Conservation (phyloP, 352 stramenopile species). For the Globisporangium heterothallicum region DNA sequence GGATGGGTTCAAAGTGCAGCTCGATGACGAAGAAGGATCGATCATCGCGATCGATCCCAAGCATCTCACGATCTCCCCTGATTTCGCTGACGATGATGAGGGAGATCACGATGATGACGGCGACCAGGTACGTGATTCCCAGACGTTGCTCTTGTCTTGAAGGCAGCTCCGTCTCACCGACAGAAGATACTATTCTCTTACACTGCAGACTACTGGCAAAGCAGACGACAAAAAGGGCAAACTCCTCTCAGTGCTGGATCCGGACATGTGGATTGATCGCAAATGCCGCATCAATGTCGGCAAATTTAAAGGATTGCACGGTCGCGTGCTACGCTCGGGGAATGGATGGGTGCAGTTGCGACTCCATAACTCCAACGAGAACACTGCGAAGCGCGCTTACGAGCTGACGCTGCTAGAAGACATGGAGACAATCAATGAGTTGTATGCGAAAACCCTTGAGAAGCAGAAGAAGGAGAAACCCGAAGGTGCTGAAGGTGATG, state of each 20-base stretch:
- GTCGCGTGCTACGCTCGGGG: conserved; percentile 71
- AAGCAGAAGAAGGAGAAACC: conserved; percentile 50
- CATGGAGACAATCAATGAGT: conserved; percentile 73
- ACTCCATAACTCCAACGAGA: conserved; percentile 78
- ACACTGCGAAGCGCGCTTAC: conserved; percentile 84
- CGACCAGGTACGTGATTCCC: conserved; percentile 16
- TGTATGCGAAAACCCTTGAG: conserved; percentile 62
- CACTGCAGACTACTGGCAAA: conserved; percentile 9
- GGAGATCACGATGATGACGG: conserved; percentile 27
- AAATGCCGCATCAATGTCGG: conserved; percentile 84
- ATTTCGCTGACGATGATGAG: conserved; percentile 24
- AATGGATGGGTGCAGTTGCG: conserved; percentile 87
- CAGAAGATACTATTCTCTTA: no score
- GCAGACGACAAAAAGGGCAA: conserved; percentile 41
- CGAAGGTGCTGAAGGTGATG: conserved; percentile 24
- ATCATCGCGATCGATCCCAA: conserved; percentile 48
- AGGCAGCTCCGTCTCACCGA: not conserved
- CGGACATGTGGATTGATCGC: conserved; percentile 87
- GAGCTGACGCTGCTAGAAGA: conserved; percentile 82
- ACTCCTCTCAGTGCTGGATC: conserved; percentile 72
- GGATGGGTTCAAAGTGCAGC: conserved; percentile 40
- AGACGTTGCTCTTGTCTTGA: not conserved
- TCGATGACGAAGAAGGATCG: conserved; percentile 44
- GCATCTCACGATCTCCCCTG: conserved; percentile 37
- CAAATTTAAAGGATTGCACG: conserved; percentile 79